Percentiles rank a stretch among this genome's conserved stretches.
Conservation (phyloP, 495 filamentous ascomycete genomes). For the Hypoxylon lienhwacheense region DNA sequence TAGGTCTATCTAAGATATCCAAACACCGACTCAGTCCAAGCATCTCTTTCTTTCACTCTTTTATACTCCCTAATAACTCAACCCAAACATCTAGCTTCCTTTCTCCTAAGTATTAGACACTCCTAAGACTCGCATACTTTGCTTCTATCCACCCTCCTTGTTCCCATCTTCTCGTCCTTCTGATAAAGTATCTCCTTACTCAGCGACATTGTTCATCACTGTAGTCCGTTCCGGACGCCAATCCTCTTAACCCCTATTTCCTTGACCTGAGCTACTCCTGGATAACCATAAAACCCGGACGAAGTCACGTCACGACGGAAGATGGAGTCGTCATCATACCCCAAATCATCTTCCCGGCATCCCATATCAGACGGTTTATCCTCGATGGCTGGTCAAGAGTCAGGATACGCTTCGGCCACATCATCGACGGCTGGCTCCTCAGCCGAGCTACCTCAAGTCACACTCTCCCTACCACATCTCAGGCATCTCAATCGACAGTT, state of each 20-base stretch:
- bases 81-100: slow-evolving; percentile 14
- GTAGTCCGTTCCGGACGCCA: background rate
- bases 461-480: slow-evolving; percentile 86
- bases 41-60: background rate
- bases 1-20: background rate
- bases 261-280: background rate
- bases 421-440: slow-evolving; percentile 62
- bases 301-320: background rate
- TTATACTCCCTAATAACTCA: slow-evolving; percentile 20
- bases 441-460: slow-evolving; percentile 64
- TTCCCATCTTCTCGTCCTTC: background rate
- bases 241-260: background rate
- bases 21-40: slow-evolving; percentile 14
- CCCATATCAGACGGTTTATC: slow-evolving; percentile 15
- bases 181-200: background rate
- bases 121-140: background rate
- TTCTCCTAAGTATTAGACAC: slow-evolving; percentile 12
- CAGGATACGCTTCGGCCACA: slow-evolving; percentile 81
- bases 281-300: background rate
- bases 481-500: slow-evolving; percentile 87
- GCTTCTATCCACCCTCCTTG: background rate
- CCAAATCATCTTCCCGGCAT: slow-evolving; percentile 31
- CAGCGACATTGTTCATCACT: background rate
- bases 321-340: slow-evolving; percentile 11
- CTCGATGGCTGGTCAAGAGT: slow-evolving; percentile 60